Evolutionary conservation across 768 basidiomycete species (phyloP).

Genomic region (Phallus indusiatus): DNA sequence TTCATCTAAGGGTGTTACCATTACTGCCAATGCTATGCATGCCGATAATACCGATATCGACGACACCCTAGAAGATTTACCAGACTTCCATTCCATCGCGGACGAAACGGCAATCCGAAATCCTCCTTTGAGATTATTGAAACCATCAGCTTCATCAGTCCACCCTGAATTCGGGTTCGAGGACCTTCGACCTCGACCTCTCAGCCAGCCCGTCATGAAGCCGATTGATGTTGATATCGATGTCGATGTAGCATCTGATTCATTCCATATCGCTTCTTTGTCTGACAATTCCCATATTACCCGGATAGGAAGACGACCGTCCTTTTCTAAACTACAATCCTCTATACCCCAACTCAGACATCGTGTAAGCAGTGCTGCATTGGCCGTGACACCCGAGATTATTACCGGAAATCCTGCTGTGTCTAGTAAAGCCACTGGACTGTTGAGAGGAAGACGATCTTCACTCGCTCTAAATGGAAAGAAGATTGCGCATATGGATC

Average conservation of each 20-base stretch:
- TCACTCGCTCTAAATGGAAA: not conserved
- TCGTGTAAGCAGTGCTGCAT: not conserved
- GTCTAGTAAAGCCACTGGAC: not conserved
- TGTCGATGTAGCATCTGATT: not conserved
- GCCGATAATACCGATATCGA: slow-evolving; percentile 31
- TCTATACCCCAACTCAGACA: not conserved
- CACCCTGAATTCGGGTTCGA: slow-evolving; percentile 9
- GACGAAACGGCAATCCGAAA: not conserved
- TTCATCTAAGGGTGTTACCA: slow-evolving; percentile 30
- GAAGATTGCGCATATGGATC: not conserved
- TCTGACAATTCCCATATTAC: not conserved
- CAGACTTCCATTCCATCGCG: slow-evolving; percentile 43
- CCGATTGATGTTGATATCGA: not conserved
- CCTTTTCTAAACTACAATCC: not conserved
- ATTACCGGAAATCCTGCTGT: not conserved
- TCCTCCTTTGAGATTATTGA: not conserved
- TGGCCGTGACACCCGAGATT: not conserved
- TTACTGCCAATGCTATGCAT: slow-evolving; percentile 45
- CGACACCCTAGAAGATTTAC: not conserved
- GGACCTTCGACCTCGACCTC: slow-evolving; percentile 13
- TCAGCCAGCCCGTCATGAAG: slow-evolving; percentile 18
- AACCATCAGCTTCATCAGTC: slow-evolving; percentile 1
- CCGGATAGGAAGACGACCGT: not conserved
- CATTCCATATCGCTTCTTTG: not conserved
- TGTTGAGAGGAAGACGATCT: not conserved